Evolutionary conservation across 768 basidiomycete genomes (phyloP).

Genomic region (Candolleomyces eurysporus): DNA sequence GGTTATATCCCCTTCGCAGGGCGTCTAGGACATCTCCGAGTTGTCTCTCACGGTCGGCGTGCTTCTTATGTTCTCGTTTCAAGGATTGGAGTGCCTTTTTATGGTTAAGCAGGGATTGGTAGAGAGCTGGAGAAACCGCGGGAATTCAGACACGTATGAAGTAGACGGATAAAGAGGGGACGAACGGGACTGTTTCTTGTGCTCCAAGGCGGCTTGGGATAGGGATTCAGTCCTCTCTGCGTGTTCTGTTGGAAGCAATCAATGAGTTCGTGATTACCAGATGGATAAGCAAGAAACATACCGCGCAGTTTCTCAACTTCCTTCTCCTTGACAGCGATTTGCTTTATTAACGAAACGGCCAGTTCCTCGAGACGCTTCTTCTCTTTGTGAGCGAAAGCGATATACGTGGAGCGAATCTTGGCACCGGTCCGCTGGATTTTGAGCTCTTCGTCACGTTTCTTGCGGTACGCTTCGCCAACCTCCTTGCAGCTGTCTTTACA

Average conservation of each 20-base stretch:
- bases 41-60: constrained; percentile 70
- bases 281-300: constrained; percentile 22
- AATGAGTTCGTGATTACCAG: not conserved
- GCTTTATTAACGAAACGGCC: constrained; percentile 47
- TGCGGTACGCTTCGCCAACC: constrained; percentile 68
- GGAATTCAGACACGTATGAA: not conserved
- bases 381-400: constrained; percentile 86
- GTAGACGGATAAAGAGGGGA: not conserved
- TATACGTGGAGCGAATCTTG: constrained; percentile 88
- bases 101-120: constrained; percentile 70
- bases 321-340: constrained; percentile 62
- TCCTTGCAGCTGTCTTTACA: constrained; percentile 79
- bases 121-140: constrained; percentile 58
- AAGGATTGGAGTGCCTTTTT: constrained; percentile 75
- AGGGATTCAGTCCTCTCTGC: constrained; percentile 76
- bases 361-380: constrained; percentile 75
- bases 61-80: constrained; percentile 65
- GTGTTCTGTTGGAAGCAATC: constrained; percentile 48
- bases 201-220: constrained; percentile 77
- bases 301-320: constrained; percentile 77
- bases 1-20: constrained; percentile 87
- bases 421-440: constrained; percentile 84
- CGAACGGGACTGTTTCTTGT: constrained; percentile 85
- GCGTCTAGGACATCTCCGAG: constrained; percentile 82
- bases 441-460: constrained; percentile 65